Percentiles rank a stretch among this genome's conserved stretches.
Evolutionary conservation across 2,329 filamentous ascomycete species (phyloP).

Genomic region (Colletotrichum salicis): DNA sequence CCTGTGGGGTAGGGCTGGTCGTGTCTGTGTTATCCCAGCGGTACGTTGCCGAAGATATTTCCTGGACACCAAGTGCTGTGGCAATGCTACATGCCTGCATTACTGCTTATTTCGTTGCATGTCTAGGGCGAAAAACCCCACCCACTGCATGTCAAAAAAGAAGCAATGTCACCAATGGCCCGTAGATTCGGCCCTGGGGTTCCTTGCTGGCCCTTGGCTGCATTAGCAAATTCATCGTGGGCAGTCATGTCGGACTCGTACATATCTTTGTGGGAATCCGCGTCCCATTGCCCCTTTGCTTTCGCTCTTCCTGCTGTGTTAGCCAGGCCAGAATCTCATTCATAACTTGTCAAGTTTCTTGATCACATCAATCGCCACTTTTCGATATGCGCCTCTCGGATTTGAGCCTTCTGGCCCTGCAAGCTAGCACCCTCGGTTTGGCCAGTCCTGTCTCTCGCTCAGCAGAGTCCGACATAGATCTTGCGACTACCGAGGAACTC

Average conservation of each 20-base stretch:
- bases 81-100: constrained; percentile 21
- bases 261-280: background rate
- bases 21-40: background rate
- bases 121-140: background rate
- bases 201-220: background rate
- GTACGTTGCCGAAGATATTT: background rate
- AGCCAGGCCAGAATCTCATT: background rate
- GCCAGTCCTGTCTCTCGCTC: constrained; percentile 13
- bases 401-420: background rate
- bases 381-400: background rate
- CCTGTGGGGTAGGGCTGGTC: background rate
- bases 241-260: background rate
- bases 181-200: background rate
- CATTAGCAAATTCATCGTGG: background rate
- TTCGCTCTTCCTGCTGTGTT: background rate
- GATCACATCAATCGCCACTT: too few species aligned
- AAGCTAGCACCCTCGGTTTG: constrained; percentile 26
- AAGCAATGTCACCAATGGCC: background rate
- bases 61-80: background rate
- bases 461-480: background rate
- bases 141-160: background rate
- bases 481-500: background rate
- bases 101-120: background rate
- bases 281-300: background rate
- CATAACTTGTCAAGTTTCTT: background rate